Evolutionary conservation across 768 basidiomycete genomes (phyloP).

Genomic region (Hemileccinum impolitum): DNA sequence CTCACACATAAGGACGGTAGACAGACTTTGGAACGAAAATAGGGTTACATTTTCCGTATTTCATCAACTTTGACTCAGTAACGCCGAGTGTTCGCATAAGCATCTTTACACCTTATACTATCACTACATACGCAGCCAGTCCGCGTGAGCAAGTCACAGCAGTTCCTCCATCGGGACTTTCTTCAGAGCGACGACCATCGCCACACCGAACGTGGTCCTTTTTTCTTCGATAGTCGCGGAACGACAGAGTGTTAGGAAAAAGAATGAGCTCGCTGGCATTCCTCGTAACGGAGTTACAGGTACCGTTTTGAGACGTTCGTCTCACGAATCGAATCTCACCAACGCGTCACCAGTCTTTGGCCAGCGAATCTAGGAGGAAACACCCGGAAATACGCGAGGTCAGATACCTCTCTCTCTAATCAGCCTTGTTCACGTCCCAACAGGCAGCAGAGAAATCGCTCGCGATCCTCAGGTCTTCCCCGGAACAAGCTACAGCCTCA

Average conservation of each 20-base stretch:
- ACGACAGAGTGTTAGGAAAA: not conserved
- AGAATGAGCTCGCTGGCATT: slow-evolving; percentile 67
- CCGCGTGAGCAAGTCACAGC: too few relatives aligned
- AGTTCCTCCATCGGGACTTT: too few relatives aligned
- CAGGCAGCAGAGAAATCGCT: slow-evolving; percentile 88
- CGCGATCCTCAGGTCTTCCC: slow-evolving; percentile 73
- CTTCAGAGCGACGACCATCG: not conserved
- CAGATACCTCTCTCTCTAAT: not conserved
- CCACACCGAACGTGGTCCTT: not conserved
- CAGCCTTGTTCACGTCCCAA: slow-evolving; percentile 7
- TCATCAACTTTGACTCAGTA: too few relatives aligned
- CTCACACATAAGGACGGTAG: too few relatives aligned
- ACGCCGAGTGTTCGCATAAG: too few relatives aligned
- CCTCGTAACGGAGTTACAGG: slow-evolving; percentile 73
- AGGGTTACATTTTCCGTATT: too few relatives aligned
- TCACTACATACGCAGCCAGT: too few relatives aligned
- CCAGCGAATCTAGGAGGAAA: slow-evolving; percentile 84
- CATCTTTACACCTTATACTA: too few relatives aligned
- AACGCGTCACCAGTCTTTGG: slow-evolving; percentile 57
- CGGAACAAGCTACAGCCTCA: slow-evolving; percentile 70
- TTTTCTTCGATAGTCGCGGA: not conserved
- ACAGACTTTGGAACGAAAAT: too few relatives aligned
- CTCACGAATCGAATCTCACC: not conserved
- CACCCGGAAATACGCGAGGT: slow-evolving; percentile 95
- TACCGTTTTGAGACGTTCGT: slow-evolving; percentile 19